A percentile compares a stretch with the other conserved stretches of the same genome.
Evolutionary conservation across 805 yeast genomes (phyloP).

Genomic region (Pichia deserticola): DNA sequence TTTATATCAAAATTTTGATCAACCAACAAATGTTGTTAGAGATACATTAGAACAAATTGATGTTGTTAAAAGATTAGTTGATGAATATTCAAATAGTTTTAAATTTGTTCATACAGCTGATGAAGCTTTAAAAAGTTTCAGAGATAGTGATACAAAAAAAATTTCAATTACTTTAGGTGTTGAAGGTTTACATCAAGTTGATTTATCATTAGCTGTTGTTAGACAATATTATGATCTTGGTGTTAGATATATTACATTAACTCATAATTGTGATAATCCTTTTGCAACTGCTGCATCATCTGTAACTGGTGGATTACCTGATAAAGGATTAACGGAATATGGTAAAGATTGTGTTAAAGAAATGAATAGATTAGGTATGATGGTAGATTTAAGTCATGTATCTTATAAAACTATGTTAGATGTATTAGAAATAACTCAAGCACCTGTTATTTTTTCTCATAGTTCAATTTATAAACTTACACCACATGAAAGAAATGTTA

Average conservation of each 20-base stretch:
- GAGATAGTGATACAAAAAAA: constrained; percentile 19
- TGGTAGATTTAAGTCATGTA: constrained; percentile 46
- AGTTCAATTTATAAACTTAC: constrained; percentile 37
- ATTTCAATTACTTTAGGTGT: constrained; percentile 45
- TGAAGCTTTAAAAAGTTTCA: constrained; percentile 33
- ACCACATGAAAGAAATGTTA: constrained; percentile 39
- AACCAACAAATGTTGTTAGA: constrained; percentile 37
- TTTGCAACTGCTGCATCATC: constrained; percentile 50
- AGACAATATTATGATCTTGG: constrained; percentile 44
- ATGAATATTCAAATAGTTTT: constrained; percentile 33
- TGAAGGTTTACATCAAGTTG: constrained; percentile 49
- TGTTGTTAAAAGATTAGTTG: constrained; percentile 38
- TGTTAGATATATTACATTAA: constrained; percentile 45
- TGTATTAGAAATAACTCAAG: constrained; percentile 31
- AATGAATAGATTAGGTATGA: constrained; percentile 49
- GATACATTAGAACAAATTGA: constrained; percentile 51
- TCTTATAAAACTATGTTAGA: constrained; percentile 45
- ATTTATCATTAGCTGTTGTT: constrained; percentile 40
- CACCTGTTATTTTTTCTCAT: constrained; percentile 48
- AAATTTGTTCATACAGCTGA: constrained; percentile 34
- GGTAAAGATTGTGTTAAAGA: constrained; percentile 38
- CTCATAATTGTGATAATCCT: constrained; percentile 52
- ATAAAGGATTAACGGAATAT: constrained; percentile 35
- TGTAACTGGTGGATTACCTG: constrained; percentile 37
- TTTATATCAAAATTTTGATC: constrained; percentile 38